These are phyloP conservation scores for Ambrosiella beaveri DNA, from an alignment of 2,329 filamentous ascomycete species.

Conservation along the genomic window DNA sequence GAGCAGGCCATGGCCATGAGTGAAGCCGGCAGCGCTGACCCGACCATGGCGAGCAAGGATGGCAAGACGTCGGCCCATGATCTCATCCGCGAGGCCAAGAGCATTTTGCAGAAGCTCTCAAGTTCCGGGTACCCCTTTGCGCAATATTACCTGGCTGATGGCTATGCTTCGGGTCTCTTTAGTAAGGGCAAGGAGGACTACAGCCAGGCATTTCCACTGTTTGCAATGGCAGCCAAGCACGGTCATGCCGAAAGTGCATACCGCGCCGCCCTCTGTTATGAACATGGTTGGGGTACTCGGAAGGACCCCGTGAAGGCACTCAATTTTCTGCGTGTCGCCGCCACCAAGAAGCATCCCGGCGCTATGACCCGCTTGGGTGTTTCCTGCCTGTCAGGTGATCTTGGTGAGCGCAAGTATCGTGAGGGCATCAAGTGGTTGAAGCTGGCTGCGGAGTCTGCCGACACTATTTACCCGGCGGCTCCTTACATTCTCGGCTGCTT, in stretches of 20 bases:
- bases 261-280: conserved; percentile 83
- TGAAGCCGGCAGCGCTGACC: conserved; percentile 20
- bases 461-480: conserved; percentile 78
- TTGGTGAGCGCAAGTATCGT: conserved; percentile 71
- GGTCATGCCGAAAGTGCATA: conserved; percentile 94
- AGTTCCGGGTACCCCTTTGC: conserved; percentile 89
- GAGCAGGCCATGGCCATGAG: conserved; percentile 47
- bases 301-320: conserved; percentile 83
- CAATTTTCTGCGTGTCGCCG: conserved; percentile 78
- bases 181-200: conserved; percentile 88
- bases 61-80: conserved; percentile 40
- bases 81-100: conserved; percentile 70
- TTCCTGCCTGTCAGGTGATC: conserved; percentile 75
- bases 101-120: conserved; percentile 70
- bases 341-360: conserved; percentile 86
- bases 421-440: conserved; percentile 97
- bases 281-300: conserved; percentile 92
- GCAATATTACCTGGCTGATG: conserved; percentile 92
- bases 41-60: conserved; percentile 17
- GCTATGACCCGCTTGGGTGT: conserved; percentile 85
- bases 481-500: conserved; percentile 79
- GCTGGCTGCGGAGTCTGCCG: conserved; percentile 74
- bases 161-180: conserved; percentile 85
- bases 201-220: conserved; percentile 79
- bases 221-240: conserved; percentile 86